Percentiles rank a stretch among this genome's conserved stretches.
Conservation (phyloP, 164 flowering plant species). For the Tinospora cordifolia region DNA sequence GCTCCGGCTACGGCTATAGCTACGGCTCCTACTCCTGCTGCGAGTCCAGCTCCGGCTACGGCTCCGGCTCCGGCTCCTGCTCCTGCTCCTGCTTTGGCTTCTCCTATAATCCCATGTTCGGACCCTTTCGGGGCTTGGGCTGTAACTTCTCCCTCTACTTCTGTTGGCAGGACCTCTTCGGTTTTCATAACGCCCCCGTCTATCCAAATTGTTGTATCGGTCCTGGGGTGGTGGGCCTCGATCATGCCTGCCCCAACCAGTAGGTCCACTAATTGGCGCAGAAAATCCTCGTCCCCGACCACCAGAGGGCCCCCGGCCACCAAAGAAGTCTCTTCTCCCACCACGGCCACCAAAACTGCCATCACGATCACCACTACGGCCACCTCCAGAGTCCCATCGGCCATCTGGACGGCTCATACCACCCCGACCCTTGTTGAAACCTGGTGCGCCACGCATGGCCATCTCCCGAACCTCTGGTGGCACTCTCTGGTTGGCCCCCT, state of each 20-base stretch:
- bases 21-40: conserved; percentile 37
- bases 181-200: conserved; percentile 52
- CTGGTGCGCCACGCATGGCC: conserved; percentile 62
- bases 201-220: conserved; percentile 36
- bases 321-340: conserved; percentile 34
- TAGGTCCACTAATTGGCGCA: conserved; percentile 43
- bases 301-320: conserved; percentile 27
- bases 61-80: conserved; percentile 38
- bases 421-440: conserved; percentile 47
- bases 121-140: conserved; percentile 64
- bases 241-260: conserved; percentile 42
- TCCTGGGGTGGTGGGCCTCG: conserved; percentile 38
- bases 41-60: conserved; percentile 32
- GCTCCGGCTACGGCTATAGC: conserved; percentile 32
- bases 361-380: conserved; percentile 32
- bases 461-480: conserved; percentile 75
- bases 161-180: conserved; percentile 41
- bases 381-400: conserved; percentile 50
- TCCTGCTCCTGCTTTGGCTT: conserved; percentile 28
- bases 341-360: conserved; percentile 44
- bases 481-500: conserved; percentile 84
- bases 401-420: conserved; percentile 43
- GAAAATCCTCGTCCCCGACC: conserved; percentile 53
- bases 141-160: conserved; percentile 45
- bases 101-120: conserved; percentile 42